Evolutionary conservation across 495 filamentous ascomycete species (phyloP), one percentile per base, ranked within the genome.

Genomic region (Achaetomiella virescens): DNA sequence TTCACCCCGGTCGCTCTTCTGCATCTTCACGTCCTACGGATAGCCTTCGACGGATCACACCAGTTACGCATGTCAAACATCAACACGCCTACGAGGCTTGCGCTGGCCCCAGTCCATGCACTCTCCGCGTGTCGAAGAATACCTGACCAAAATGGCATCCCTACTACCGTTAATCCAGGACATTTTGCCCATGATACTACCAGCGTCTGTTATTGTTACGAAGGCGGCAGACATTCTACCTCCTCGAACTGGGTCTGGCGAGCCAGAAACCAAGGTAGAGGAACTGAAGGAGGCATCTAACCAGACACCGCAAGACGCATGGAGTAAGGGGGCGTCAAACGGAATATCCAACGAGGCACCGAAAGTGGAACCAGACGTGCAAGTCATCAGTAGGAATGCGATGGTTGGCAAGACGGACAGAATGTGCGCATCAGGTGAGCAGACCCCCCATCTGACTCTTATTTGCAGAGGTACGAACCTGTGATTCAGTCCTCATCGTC

Each of bases 351-450:
- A n/a, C n/a, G n/a, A n/a, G n/a, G n/a, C n/a, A n/a, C n/a, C n/a
- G n/a, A n/a, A n/a, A n/a, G n/a, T n/a, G n/a, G n/a, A n/a, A n/a
- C n/a, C n/a, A 52, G 61, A 33, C 59, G 74, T 76, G 29, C 74
- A 76, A 38, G 81, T 84, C 69, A 69, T 79, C 37, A 68, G 76
- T 20, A 71, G 81, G 54, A 75, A 79, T 40, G 83, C 84, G 24
- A 77, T 88, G 46, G 72, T 81, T 38, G 72, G 76, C 54, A 77
- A 81, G 61, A 77, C 76, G 12, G 81, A 84, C 43, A 79, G 73
- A 25, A 71, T 87, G 60, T 85, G 78, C 57, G 73, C 78, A 17
- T 72, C 75, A 33, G 71, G 78, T 81, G 58, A 65, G 69, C 57
- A 22, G 14, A 0, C 5, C 15, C 18, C 12, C 11, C n/a, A n/a